These are phyloP conservation scores for Lasiosphaeria hispida DNA, from an alignment of 495 filamentous ascomycete species.

Conservation along the genomic window DNA sequence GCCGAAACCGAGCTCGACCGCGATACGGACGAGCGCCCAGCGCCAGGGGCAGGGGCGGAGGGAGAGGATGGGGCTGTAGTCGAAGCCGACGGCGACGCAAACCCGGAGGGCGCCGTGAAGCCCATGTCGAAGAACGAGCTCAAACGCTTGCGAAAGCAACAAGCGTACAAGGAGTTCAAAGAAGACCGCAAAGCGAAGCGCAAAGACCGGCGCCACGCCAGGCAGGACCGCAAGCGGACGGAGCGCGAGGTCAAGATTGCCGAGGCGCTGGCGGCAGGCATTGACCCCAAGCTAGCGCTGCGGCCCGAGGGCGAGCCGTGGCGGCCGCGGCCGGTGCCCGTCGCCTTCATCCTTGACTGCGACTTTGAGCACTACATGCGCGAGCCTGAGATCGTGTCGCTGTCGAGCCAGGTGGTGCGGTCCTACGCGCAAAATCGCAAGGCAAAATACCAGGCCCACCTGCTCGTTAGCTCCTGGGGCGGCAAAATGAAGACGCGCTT, in stretches of 20 bases:
- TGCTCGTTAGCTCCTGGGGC: constrained; percentile 73
- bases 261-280: constrained; percentile 41
- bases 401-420: constrained; percentile 78
- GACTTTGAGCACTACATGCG: constrained; percentile 88
- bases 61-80: background rate
- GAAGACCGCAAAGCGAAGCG: constrained; percentile 67
- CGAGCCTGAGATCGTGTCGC: constrained; percentile 75
- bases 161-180: constrained; percentile 66
- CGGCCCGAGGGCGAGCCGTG: constrained; percentile 25
- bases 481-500: constrained; percentile 75
- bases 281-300: constrained; percentile 30
- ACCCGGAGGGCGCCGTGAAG: constrained; percentile 3
- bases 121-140: constrained; percentile 74
- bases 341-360: constrained; percentile 85
- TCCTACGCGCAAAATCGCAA: constrained; percentile 83
- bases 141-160: constrained; percentile 65
- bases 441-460: constrained; percentile 60
- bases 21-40: constrained; percentile 10
- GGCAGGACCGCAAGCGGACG: constrained; percentile 55
- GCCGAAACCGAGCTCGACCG: constrained; percentile 28
- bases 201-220: constrained; percentile 66
- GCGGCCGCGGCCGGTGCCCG: constrained; percentile 54
- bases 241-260: constrained; percentile 40
- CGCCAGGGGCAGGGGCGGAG: constrained; percentile 4
- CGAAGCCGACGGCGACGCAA: constrained; percentile 2